These are phyloP conservation scores for Paracoccidioides lutzii DNA, from an alignment of 2,329 filamentous ascomycete species.

Conservation along the genomic window DNA sequence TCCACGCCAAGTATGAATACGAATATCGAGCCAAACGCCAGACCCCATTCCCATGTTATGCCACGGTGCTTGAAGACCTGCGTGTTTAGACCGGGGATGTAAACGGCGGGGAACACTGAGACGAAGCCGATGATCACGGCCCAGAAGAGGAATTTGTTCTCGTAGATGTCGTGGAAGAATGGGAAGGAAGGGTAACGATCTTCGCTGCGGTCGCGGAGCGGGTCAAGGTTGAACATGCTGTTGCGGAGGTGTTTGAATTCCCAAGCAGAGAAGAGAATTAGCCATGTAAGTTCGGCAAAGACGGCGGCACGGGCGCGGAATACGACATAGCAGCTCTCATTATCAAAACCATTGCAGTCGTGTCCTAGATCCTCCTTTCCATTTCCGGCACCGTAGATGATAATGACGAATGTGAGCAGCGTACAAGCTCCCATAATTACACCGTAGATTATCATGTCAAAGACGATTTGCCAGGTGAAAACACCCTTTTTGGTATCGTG, in stretches of 20 bases:
- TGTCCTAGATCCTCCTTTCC: slow-evolving; percentile 25
- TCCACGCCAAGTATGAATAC: slow-evolving; percentile 49
- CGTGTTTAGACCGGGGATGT: slow-evolving; percentile 48
- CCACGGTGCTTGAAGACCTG: slow-evolving; percentile 48
- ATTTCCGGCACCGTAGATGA: slow-evolving; percentile 33
- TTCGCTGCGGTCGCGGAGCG: slow-evolving; percentile 14
- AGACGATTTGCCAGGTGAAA: slow-evolving; percentile 41
- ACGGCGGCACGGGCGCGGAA: slow-evolving; percentile 42
- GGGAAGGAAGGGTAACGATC: slow-evolving; percentile 22
- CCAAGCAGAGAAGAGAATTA: slow-evolving; percentile 45
- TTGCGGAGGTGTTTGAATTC: slow-evolving; percentile 42
- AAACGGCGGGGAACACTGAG: slow-evolving; percentile 41
- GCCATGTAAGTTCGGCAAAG: slow-evolving; percentile 45
- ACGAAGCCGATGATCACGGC: slow-evolving; percentile 36
- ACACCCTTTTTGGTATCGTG: slow-evolving; percentile 39
- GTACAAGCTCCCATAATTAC: slow-evolving; percentile 39
- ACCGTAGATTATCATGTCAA: slow-evolving; percentile 43
- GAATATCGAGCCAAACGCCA: slow-evolving; percentile 42
- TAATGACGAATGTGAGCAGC: slow-evolving; percentile 39
- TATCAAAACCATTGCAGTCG: slow-evolving; percentile 11
- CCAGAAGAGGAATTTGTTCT: slow-evolving; percentile 42
- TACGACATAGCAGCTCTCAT: slow-evolving; percentile 10
- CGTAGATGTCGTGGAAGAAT: slow-evolving; percentile 24
- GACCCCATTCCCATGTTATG: slow-evolving; percentile 51
- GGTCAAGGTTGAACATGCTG: slow-evolving; percentile 43